These are phyloP conservation scores for Vitis amurensis DNA, from an alignment of 164 flowering plant species.

Conservation along the genomic window DNA sequence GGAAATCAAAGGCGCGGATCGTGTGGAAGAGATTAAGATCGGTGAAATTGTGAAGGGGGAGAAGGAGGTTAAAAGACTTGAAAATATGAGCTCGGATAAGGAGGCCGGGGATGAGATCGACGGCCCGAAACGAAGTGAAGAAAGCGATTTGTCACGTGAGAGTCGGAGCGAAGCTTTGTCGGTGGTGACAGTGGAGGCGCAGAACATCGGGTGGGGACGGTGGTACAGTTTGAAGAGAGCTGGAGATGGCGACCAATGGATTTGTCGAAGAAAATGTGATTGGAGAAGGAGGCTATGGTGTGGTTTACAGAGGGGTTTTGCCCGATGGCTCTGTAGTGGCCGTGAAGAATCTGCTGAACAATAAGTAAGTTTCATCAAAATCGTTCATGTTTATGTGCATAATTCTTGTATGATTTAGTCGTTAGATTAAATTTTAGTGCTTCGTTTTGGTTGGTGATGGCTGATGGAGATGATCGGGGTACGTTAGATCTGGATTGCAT, in stretches of 20 bases:
- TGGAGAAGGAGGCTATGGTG: constrained; percentile 94
- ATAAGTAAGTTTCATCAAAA: constrained; percentile 50
- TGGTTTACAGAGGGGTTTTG: constrained; percentile 74
- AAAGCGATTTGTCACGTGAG: constrained; percentile 30
- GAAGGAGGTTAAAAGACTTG: constrained; percentile 17
- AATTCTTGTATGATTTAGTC: neutral
- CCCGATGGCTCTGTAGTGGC: constrained; percentile 73
- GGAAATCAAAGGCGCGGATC: constrained; percentile 31
- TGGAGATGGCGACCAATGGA: constrained; percentile 70
- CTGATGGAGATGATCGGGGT: too few relatives aligned
- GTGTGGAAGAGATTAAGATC: constrained; percentile 7
- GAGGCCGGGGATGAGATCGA: constrained; percentile 12
- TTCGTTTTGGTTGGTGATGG: too few relatives aligned
- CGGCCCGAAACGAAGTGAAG: constrained; percentile 17
- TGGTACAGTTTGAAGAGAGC: constrained; percentile 79
- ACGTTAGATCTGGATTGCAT: neutral
- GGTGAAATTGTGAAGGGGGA: constrained; percentile 10
- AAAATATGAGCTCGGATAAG: neutral
- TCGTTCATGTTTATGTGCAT: neutral
- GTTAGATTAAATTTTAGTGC: too few relatives aligned
- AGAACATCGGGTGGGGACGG: constrained; percentile 78
- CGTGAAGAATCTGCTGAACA: constrained; percentile 78
- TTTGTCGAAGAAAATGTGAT: constrained; percentile 69
- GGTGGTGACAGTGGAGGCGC: constrained; percentile 20
- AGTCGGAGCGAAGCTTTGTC: constrained; percentile 29